A percentile compares a stretch with the other conserved stretches of the same genome.
These are phyloP conservation scores for Sporothrix luriei DNA, from an alignment of 2,329 filamentous ascomycete genomes.

Conservation along the genomic window DNA sequence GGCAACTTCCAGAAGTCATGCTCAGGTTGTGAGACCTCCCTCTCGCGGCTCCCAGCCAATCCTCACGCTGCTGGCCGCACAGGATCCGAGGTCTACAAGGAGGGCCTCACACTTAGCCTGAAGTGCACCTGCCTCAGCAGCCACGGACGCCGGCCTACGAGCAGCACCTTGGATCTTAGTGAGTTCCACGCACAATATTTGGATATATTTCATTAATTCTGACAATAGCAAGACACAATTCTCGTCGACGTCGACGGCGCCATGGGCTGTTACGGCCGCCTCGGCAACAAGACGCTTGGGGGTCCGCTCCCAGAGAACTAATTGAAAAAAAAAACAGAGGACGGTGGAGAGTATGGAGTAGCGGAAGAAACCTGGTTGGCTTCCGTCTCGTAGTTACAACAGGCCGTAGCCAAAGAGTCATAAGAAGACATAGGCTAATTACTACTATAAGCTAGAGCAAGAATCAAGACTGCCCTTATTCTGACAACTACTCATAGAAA, in stretches of 20 bases:
- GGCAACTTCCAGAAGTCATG: slow-evolving; percentile 39
- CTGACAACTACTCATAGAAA: not conserved
- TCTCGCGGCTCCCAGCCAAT: not conserved
- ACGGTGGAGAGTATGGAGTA: too few relatives aligned
- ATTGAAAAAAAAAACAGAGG: not conserved
- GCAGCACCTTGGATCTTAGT: slow-evolving; percentile 39
- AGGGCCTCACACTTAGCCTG: slow-evolving; percentile 35
- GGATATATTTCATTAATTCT: not conserved
- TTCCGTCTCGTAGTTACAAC: not conserved
- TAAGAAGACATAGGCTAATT: not conserved
- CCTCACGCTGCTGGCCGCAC: slow-evolving; percentile 18
- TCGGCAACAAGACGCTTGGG: slow-evolving; percentile 44
- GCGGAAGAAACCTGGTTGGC: not conserved
- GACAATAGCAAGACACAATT: slow-evolving; percentile 41
- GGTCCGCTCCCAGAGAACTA: slow-evolving; percentile 14
- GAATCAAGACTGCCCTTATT: not conserved
- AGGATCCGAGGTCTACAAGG: slow-evolving; percentile 11
- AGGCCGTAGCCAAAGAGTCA: not conserved
- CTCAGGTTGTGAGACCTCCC: slow-evolving; percentile 33
- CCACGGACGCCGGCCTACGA: slow-evolving; percentile 10
- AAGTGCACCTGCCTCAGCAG: slow-evolving; percentile 37
- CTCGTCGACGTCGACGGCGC: slow-evolving; percentile 45
- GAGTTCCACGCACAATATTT: slow-evolving; percentile 15
- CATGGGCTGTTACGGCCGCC: slow-evolving; percentile 46
- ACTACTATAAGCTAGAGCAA: not conserved